These are phyloP conservation scores for Prunus salicina DNA, from an alignment of 306 rosid genomes.

Conservation along the genomic window DNA sequence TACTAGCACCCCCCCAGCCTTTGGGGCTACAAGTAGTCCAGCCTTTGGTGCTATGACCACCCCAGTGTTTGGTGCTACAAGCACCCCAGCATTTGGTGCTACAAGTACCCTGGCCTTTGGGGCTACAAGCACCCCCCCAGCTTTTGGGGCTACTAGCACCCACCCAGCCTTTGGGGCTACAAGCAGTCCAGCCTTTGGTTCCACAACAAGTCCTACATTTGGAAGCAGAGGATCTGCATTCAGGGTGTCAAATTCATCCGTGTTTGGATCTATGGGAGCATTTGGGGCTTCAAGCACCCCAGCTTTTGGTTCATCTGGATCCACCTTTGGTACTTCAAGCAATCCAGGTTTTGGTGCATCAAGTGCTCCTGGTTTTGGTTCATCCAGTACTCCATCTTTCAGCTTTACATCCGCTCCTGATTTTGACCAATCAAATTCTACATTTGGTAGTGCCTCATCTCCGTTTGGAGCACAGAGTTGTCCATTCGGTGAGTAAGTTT, in stretches of 20 bases:
- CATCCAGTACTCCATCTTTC: slow-evolving; percentile 58
- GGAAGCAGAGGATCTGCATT: slow-evolving; percentile 63
- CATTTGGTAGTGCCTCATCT: slow-evolving; percentile 14
- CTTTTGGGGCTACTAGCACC: no score
- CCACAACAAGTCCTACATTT: slow-evolving; percentile 43
- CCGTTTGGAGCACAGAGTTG: slow-evolving; percentile 76
- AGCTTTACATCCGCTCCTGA: slow-evolving; percentile 52
- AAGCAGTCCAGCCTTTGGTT: slow-evolving; percentile 22
- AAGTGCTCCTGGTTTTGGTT: slow-evolving; percentile 66
- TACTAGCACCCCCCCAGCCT: slow-evolving; percentile 29
- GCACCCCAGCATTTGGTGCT: no score
- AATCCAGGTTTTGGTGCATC: slow-evolving; percentile 28
- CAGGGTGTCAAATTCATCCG: slow-evolving; percentile 48
- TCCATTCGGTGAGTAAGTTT: slow-evolving; percentile 60
- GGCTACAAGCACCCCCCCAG: no score
- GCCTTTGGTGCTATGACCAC: slow-evolving; percentile 14
- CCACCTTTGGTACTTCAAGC: slow-evolving; percentile 49
- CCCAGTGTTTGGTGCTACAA: no score
- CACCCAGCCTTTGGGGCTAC: no score
- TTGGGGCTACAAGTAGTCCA: slow-evolving; percentile 41
- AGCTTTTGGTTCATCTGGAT: slow-evolving; percentile 26
- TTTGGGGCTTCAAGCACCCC: slow-evolving; percentile 66
- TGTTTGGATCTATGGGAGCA: slow-evolving; percentile 62
- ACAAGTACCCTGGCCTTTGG: no score
- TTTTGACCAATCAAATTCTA: slow-evolving; percentile 67